Base-by-base conservation (phyloP, 2,329 filamentous ascomycete species). In the Chaetomiaceae sp. region DNA sequence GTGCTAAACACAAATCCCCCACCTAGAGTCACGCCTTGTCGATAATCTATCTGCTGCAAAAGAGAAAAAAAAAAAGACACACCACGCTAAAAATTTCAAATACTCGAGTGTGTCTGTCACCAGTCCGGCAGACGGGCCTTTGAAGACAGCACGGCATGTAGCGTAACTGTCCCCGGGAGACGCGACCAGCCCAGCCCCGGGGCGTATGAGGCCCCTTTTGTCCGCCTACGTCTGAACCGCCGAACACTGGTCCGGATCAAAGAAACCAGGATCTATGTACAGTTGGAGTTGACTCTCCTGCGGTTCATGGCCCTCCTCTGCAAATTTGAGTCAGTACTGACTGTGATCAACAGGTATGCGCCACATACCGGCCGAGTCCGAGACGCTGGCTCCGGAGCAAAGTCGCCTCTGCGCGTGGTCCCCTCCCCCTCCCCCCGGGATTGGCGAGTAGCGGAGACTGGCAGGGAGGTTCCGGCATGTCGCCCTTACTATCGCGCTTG, bases 351-450 rank as follows among this genome's bases (percentile, higher is more conserved):
- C 18, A 23, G 21, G n/a, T 4, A 5, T 4, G 1, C 18, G 30
- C 33, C n/a, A 54, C 56, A 20, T 53, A 58, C 54, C 55, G 75
- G 75, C 75, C 76, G 64, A 79, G 75, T 77, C 75, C 75, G 71
- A 75, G 74, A 75, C 64, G 75, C 75, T 79, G 75, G 76, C 76
- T 78, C 72, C 75, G 73, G 75, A 75, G 76, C 75, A 77, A 76
- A 76, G 74, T 76, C 64, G 68, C 71, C 65, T 70, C 68, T 71
- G 68, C 67, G 20, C 69, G 64, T 49, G 65, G 40, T 51, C 48
- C 51, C 43, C 55, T 54, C 54, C 57, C 51, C 53, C 51, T 14
- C 14, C n/a, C 36, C 20, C 5, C 1, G 10, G n/a, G 29, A 33
- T 34, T 34, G 42, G n/a, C 14, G 4, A 14, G 21, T 6, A 5